These are phyloP conservation scores for Cytospora leucostoma DNA, from an alignment of 2,329 filamentous ascomycete genomes.

Conservation along the genomic window DNA sequence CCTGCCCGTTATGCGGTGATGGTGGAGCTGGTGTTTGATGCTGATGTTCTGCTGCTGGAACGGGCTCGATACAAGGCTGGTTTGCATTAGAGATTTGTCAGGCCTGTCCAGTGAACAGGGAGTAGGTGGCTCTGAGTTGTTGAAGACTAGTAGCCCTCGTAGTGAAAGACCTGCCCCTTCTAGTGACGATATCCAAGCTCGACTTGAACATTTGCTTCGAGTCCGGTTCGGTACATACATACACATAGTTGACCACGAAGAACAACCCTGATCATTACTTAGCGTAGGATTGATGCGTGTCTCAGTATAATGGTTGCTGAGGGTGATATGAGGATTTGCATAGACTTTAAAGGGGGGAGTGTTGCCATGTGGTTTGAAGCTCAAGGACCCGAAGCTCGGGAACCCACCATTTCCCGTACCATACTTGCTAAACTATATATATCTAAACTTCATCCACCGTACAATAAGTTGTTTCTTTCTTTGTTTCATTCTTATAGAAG, in stretches of 20 bases:
- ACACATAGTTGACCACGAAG: too few species aligned
- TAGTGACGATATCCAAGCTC: not conserved
- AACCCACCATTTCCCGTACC: too few species aligned
- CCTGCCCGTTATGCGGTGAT: constrained; percentile 22
- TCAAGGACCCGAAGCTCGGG: too few species aligned
- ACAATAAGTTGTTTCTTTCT: not conserved
- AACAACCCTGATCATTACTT: too few species aligned
- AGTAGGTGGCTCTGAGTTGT: not conserved
- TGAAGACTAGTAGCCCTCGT: not conserved
- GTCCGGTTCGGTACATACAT: too few species aligned
- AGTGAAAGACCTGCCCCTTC: not conserved
- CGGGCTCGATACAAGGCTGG: constrained; percentile 18
- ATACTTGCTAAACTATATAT: too few species aligned
- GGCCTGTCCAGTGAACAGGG: not conserved
- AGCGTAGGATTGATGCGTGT: not conserved
- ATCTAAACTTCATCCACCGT: too few species aligned
- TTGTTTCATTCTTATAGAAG: too few species aligned
- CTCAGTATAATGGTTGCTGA: not conserved
- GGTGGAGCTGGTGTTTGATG: constrained; percentile 30
- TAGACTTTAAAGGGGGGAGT: too few species aligned
- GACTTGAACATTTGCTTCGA: not conserved
- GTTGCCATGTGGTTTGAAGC: too few species aligned
- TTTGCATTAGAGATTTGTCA: not conserved
- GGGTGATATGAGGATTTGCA: too few species aligned
- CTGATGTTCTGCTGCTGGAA: constrained; percentile 21